Base-by-base conservation (phyloP, 495 filamentous ascomycete genomes). In the Sordaria brevicollis region DNA sequence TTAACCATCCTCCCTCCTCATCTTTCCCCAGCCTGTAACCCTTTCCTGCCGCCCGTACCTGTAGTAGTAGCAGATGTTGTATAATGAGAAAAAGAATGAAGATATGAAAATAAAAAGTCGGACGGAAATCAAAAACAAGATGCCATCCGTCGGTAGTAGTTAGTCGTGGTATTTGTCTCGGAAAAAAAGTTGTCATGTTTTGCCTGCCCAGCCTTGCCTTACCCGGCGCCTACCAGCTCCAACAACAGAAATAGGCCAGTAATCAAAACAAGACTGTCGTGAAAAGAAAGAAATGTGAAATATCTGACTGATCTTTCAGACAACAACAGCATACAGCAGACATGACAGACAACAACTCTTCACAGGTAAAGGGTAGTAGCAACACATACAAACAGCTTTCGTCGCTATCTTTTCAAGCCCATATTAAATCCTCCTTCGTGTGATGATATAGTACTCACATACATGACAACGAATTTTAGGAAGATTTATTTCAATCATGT, bases 401-500 rank as follows among this genome's bases (percentile, higher is more conserved):
- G 49, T 62, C 49, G 17, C 49, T 62, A 62, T n/a, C 49, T 29
- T 17, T 62, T 62, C 49, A 62, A 11, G 49, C 49, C 49, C 49
- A 31, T 29, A 62, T 62, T 62, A 62, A 62, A 13, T 62, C 49
- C 49, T 17, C 49, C 49, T 62, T n/a, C n/a, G n/a, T n/a, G n/a
- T 8, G 54, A 6, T 8, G 54, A 19, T 19, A 6, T 8, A 65
- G 54, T 19, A 65, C 17, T 65, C 37, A 43, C 39, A 43, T 17
- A 39, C 15, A 39, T 39, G 15, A 54, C 43, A 54, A 11, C 25
- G 49, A 68, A 67, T 9, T 31, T 54, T 71, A n/a, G 39, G 11
- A 70, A 36, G 33, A 38, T 57, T 71, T 72, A 80, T n/a, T n/a
- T n/a, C n/a, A n/a, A n/a, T 31, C 76, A 79, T 65, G 91, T 86